phyloP scores from a whole-genome alignment of 306 rosid species.

The Dryas alaskensis region DNA sequence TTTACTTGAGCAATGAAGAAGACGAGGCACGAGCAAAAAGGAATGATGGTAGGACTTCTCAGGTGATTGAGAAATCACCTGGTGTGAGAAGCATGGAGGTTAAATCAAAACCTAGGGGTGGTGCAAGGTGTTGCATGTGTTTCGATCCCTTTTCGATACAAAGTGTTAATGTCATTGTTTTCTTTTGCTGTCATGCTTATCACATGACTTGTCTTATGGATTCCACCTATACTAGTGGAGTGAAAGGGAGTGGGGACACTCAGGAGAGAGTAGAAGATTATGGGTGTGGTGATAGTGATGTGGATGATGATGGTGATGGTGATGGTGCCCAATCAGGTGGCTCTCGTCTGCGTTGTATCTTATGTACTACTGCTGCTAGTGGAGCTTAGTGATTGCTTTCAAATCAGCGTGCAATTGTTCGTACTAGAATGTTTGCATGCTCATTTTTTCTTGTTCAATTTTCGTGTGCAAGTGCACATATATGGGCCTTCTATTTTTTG shows the following conservation, averaged over 20 bases:
- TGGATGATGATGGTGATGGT: slow-evolving; percentile 37
- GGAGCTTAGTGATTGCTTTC: slow-evolving; percentile 29
- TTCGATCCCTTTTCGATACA: slow-evolving; percentile 85
- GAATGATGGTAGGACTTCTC: slow-evolving; percentile 47
- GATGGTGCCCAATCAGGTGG: slow-evolving; percentile 39
- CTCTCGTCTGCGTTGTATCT: slow-evolving; percentile 81
- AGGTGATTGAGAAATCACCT: slow-evolving; percentile 46
- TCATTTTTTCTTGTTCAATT: slow-evolving; percentile 16
- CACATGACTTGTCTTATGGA: slow-evolving; percentile 71
- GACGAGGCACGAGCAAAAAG: slow-evolving; percentile 61
- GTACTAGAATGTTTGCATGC: slow-evolving; percentile 30
- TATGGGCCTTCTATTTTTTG: slow-evolving; percentile 9
- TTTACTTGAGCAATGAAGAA: slow-evolving; percentile 70
- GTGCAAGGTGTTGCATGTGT: slow-evolving; percentile 97
- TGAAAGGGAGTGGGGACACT: slow-evolving; percentile 32
- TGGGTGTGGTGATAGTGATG: slow-evolving; percentile 46
- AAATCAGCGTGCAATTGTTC: slow-evolving; percentile 5
- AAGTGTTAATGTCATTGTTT: slow-evolving; percentile 68
- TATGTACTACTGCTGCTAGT: slow-evolving; percentile 90
- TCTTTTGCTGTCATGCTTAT: slow-evolving; percentile 71
- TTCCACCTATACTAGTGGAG: slow-evolving; percentile 53
- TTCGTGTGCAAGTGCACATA: not conserved
- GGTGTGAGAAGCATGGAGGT: slow-evolving; percentile 48
- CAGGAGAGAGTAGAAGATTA: slow-evolving; percentile 33
- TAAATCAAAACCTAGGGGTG: slow-evolving; percentile 85